Percentiles rank a stretch among this genome's conserved stretches.
phyloP scores from a whole-genome alignment of 2,329 filamentous ascomycete genomes.

The Epicoccum sorghinum region DNA sequence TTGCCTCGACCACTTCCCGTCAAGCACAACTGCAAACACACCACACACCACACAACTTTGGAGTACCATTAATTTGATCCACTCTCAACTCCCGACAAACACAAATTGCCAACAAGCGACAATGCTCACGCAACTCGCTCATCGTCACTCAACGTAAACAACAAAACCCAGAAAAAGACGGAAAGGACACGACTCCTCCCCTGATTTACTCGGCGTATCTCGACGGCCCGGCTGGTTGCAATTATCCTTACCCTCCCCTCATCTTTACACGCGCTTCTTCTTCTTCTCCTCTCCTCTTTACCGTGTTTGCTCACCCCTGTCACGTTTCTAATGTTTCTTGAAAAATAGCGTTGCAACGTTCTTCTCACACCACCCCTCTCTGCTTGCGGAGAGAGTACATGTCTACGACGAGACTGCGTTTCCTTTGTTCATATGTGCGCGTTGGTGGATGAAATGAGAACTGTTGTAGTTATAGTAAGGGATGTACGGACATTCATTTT shows the following conservation, averaged over 20 bases:
- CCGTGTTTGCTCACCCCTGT: constrained; percentile 38
- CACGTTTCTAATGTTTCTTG: constrained; percentile 23
- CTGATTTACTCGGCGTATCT: constrained; percentile 37
- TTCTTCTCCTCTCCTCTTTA: constrained; percentile 11
- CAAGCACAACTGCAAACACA: constrained; percentile 25
- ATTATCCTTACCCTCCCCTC: constrained; percentile 25
- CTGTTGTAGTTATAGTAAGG: constrained; percentile 23
- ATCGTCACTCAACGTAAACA: constrained; percentile 29
- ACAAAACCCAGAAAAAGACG: constrained; percentile 41
- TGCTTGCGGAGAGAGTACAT: constrained; percentile 42
- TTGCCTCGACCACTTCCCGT: constrained; percentile 18
- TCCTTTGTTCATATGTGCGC: constrained; percentile 36
- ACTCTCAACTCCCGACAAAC: constrained; percentile 23
- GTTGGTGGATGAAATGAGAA: constrained; percentile 19
- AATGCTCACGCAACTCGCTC: constrained; percentile 29
- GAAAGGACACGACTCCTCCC: constrained; percentile 37
- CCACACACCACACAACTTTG: constrained; percentile 19
- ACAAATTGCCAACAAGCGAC: constrained; percentile 25
- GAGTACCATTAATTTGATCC: constrained; percentile 22
- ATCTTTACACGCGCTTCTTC: constrained; percentile 16
- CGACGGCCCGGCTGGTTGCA: constrained; percentile 30
- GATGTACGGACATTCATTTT: constrained; percentile 27
- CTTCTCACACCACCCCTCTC: constrained; percentile 23
- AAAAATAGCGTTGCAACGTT: constrained; percentile 16
- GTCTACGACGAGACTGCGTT: constrained; percentile 41